Percentiles rank a stretch among this genome's conserved stretches.
Conservation (phyloP, 768 basidiomycete genomes). For the Termitomyces sp. region DNA sequence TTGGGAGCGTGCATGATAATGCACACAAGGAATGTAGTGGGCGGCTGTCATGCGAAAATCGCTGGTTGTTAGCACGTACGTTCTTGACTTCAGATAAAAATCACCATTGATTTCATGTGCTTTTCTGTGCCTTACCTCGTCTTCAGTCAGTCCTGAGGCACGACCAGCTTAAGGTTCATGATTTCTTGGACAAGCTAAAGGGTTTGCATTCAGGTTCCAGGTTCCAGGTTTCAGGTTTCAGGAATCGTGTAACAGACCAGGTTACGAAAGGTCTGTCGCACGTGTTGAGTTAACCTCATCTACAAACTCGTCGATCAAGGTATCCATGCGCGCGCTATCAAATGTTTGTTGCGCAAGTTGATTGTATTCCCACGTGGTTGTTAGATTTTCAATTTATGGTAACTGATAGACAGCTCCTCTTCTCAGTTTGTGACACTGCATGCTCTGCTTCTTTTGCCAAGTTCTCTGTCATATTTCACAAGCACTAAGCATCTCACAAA, state of each 20-base stretch:
- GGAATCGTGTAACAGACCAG: background rate
- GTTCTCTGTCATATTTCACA: no score
- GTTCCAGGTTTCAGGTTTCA: background rate
- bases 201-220: no score
- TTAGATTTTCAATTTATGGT: no score
- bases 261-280: background rate
- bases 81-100: background rate
- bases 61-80: background rate
- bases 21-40: slow-evolving; percentile 14
- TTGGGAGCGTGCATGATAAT: slow-evolving; percentile 13
- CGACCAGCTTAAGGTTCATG: slow-evolving; percentile 14
- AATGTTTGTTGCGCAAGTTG: no score
- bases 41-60: slow-evolving; percentile 1
- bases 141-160: slow-evolving; percentile 15
- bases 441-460: no score
- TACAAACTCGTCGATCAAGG: no score
- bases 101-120: slow-evolving; percentile 17
- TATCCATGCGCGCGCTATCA: no score
- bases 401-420: no score
- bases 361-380: no score
- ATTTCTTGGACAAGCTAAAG: slow-evolving; percentile 14
- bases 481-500: no score
- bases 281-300: slow-evolving; percentile 10
- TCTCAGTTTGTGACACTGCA: no score
- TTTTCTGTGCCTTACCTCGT: slow-evolving; percentile 13